These are phyloP conservation scores for Eleusine coracana DNA, from an alignment of 176 grass and related monocot genomes.

Conservation along the genomic window DNA sequence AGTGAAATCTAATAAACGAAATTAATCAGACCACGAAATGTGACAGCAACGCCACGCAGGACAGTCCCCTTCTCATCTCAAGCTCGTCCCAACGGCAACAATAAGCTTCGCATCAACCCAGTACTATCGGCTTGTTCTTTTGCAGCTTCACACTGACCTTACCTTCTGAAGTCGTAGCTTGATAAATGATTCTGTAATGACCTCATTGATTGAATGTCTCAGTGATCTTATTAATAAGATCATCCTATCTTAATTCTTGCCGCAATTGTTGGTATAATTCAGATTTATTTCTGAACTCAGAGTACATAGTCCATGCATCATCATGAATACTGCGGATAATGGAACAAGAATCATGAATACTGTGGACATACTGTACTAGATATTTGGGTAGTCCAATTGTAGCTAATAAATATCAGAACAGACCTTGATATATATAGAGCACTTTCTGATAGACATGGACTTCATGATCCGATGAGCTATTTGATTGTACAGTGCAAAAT, in stretches of 20 bases:
- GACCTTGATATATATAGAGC: not conserved
- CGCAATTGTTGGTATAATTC: too few relatives aligned
- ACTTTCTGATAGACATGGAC: not conserved
- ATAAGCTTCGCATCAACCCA: conserved; percentile 40
- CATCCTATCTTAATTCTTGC: not conserved
- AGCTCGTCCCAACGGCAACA: conserved; percentile 1
- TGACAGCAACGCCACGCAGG: conserved; percentile 24
- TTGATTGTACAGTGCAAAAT: not conserved
- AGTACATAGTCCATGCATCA: not conserved
- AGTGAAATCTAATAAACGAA: conserved; percentile 7
- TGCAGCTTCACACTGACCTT: conserved; percentile 4
- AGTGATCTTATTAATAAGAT: conserved; percentile 16
- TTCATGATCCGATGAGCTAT: conserved; percentile 19
- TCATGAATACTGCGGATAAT: too few relatives aligned
- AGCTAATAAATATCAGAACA: conserved; percentile 11
- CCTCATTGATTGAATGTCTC: conserved; percentile 33
- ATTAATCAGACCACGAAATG: not conserved
- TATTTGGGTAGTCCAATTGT: not conserved
- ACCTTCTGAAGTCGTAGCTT: conserved; percentile 8
- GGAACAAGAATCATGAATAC: not conserved
- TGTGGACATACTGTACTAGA: not conserved
- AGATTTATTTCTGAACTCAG: not conserved
- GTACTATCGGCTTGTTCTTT: conserved; percentile 23
- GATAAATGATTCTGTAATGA: conserved; percentile 47
- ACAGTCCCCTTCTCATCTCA: conserved; percentile 47